These are phyloP conservation scores for Capillidium heterosporum DNA, from an alignment of 371 early-diverging fungal genomes.

Conservation along the genomic window DNA sequence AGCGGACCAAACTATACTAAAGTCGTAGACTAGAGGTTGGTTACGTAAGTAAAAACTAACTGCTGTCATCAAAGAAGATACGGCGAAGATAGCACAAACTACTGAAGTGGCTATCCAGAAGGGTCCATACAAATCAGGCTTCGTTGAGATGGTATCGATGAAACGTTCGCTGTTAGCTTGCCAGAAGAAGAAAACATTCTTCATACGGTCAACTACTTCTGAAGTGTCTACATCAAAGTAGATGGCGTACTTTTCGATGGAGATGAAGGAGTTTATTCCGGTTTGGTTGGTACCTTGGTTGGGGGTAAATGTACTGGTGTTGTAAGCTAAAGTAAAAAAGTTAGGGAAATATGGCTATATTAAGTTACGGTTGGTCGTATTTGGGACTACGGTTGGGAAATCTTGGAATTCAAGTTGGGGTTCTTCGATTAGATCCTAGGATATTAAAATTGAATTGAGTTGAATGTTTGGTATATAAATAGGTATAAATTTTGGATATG, in stretches of 20 bases:
- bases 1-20: not conserved
- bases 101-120: not conserved
- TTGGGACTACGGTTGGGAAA: not conserved
- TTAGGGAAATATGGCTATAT: no score
- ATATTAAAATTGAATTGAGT: not conserved
- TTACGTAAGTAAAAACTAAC: not conserved
- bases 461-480: no score
- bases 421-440: not conserved
- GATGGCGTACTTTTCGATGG: not conserved
- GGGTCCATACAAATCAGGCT: slow-evolving; percentile 1
- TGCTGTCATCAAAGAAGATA: not conserved
- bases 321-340: not conserved
- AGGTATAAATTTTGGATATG: not conserved
- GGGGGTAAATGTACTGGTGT: not conserved
- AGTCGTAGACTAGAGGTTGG: not conserved
- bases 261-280: not conserved
- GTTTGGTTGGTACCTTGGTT: not conserved
- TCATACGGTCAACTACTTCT: not conserved
- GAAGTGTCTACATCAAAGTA: slow-evolving; percentile 1
- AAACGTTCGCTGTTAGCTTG: not conserved
- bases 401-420: slow-evolving; percentile 3
- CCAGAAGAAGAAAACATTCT: not conserved
- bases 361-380: no score
- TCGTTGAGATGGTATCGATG: not conserved
- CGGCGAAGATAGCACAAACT: not conserved